phyloP scores from a whole-genome alignment of 2,329 filamentous ascomycete species.

The Aspergillus sp. region DNA sequence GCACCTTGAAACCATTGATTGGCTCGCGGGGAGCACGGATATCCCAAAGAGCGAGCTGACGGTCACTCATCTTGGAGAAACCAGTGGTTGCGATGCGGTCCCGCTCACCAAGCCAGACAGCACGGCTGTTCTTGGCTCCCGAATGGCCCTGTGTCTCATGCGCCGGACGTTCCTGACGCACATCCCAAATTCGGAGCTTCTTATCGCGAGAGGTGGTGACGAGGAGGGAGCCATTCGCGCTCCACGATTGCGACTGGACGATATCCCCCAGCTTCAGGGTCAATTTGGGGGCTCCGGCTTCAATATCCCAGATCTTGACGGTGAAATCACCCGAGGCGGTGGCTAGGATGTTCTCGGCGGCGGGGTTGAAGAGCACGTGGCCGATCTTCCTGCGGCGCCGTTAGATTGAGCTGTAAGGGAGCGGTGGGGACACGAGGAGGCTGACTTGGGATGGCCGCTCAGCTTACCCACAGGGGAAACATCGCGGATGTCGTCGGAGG shows the following conservation, averaged over 20 bases:
- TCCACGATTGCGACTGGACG: constrained; percentile 95
- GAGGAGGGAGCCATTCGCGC: constrained; percentile 78
- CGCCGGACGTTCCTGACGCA: constrained; percentile 82
- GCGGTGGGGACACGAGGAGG: neutral
- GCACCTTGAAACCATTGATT: constrained; percentile 81
- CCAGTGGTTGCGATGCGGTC: constrained; percentile 94
- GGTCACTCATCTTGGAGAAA: constrained; percentile 97
- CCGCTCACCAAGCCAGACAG: constrained; percentile 95
- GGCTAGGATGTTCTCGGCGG: constrained; percentile 91
- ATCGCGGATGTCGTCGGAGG: constrained; percentile 72
- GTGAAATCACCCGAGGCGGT: constrained; percentile 93
- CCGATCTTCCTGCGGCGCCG: constrained; percentile 74
- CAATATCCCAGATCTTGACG: constrained; percentile 93
- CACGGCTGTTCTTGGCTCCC: constrained; percentile 95
- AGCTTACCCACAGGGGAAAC: constrained; percentile 79
- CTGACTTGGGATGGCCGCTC: constrained; percentile 79
- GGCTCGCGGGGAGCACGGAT: constrained; percentile 74
- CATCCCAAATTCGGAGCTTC: constrained; percentile 97
- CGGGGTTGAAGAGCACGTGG: constrained; percentile 95
- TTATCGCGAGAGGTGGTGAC: constrained; percentile 96
- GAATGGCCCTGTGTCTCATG: constrained; percentile 82
- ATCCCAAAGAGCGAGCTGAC: constrained; percentile 95
- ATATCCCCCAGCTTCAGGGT: constrained; percentile 85
- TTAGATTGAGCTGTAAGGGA: constrained; percentile 16
- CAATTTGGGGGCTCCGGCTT: constrained; percentile 70